Evolutionary conservation across 2,329 filamentous ascomycete species (phyloP), one percentile per base, ranked within the genome.

Genomic region (Bipolaris sorokiniana): DNA sequence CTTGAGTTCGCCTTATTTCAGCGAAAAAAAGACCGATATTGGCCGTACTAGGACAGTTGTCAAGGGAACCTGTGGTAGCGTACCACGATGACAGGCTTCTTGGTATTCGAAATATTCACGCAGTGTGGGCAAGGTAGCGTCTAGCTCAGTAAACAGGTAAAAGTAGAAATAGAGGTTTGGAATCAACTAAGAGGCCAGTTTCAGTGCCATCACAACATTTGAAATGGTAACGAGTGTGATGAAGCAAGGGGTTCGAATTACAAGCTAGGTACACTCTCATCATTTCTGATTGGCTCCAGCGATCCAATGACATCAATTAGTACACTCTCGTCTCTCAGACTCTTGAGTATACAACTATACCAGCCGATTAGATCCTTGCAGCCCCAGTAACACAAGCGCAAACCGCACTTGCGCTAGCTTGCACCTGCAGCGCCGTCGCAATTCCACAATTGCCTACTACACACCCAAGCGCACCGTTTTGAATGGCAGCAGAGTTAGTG

Each of bases 401-500:
- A 33, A 59, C 56, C 4, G 56, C 56, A 20, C 52, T 59, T 4
- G 56, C 56, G 26, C 51, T 55, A 15, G 51, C 48, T 47, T 56
- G 56, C 7, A 56, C 56, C 41, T 56, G 34, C 6, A 56, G 33
- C 10, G 52, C 56, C 7, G 47, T 52, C 6, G 28, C 42, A 23
- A 59, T 3, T 7, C 56, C 56, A 41, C 56, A 59, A 18, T 46
- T 42, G 18, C 48, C 42, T 7, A 59, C 1, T 10, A 59, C 56
- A 26, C 56, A 59, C 16, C 37, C 44, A 5, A 55, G 13, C 11
- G 56, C 56, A 18, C 38, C 22, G 16, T 31, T 46, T 40, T 59
- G 51, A 28, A 59, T 55, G 4, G 56, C 56, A 7, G 16, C 41
- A 9, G 56, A 13, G 22, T 48, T 52, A 31, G 16, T 33, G 52